Base-by-base conservation (phyloP, 805 yeast genomes). In the Wickerhamomyces bovis region DNA sequence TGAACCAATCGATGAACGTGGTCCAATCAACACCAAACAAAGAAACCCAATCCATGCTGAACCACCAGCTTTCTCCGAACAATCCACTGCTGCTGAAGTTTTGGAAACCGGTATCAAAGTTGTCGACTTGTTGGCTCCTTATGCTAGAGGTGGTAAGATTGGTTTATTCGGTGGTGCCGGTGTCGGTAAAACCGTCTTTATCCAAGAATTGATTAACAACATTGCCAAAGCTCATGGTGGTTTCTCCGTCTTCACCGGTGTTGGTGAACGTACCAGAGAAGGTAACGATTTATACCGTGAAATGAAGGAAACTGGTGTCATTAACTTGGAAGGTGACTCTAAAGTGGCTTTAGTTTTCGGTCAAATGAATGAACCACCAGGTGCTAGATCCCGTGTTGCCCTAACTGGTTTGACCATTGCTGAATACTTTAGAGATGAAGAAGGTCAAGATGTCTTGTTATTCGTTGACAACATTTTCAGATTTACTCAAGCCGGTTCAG, bases 101-200 rank as follows among this genome's bases (percentile, higher is more conserved):
- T 83, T 94, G 70, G 99, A 90, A 80, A 92, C 99, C 59, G 97
- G 99, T 89, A 92, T 92, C 73, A 92, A 92, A 83, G 99, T 92
- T 75, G 99, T 92, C 78, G 99, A 92, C 73, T 81, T 92, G 70
- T 83, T 92, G 62, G 99, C 99, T 64, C 99, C 99, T 64, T 92
- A 92, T 81, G 98, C 99, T 71, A 89, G 97, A 88, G 99, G 99
- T 88, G 99, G 99, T 88, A 92, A 92, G 85, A 92, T 92, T 89
- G 99, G 99, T 85, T 84, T 92, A 70, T 92, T 92, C 86, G 99
- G 99, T 81, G 99, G 99, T 92, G 99, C 99, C 75, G 99, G 99
- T 92, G 99, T 92, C 87, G 99, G 99, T 79, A 92, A 92, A 78
- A 92, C 99, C 75, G 99, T 92, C 57, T 92, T 92, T 79, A 92